phyloP scores from a whole-genome alignment of 2,329 filamentous ascomycete species.

The Lasiodiplodia hormozganensis region DNA sequence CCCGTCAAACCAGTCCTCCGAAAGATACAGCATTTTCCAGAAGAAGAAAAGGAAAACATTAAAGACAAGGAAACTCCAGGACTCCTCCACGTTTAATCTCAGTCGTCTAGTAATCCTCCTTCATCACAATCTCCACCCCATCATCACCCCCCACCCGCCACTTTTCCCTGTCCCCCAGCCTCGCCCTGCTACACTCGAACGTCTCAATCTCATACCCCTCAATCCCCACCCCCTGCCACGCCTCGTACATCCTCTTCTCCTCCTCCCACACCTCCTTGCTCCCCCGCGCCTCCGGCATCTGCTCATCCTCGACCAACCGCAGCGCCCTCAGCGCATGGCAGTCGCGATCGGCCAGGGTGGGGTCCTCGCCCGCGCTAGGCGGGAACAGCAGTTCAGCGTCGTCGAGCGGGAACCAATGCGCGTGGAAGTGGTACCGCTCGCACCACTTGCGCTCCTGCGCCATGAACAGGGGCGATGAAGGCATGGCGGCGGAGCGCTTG shows the following conservation, averaged over 20 bases:
- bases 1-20: neutral
- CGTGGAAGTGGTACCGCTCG: neutral
- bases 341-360: accelerated
- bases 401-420: neutral
- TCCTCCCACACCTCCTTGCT: neutral
- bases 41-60: no score
- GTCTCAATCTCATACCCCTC: neutral
- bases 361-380: neutral
- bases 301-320: neutral
- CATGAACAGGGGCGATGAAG: neutral
- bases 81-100: no score
- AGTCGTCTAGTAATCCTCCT: no score
- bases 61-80: no score
- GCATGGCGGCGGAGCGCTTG: no score
- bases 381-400: neutral
- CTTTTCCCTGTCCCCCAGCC: neutral
- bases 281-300: neutral
- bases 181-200: neutral
- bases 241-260: neutral
- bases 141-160: neutral
- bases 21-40: neutral
- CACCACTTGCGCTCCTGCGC: slow-evolving; percentile 1
- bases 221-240: neutral
- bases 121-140: neutral
- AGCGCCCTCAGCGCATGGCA: neutral